Conservation (phyloP, 2,329 filamentous ascomycete genomes). For the Colletotrichum tanaceti region DNA sequence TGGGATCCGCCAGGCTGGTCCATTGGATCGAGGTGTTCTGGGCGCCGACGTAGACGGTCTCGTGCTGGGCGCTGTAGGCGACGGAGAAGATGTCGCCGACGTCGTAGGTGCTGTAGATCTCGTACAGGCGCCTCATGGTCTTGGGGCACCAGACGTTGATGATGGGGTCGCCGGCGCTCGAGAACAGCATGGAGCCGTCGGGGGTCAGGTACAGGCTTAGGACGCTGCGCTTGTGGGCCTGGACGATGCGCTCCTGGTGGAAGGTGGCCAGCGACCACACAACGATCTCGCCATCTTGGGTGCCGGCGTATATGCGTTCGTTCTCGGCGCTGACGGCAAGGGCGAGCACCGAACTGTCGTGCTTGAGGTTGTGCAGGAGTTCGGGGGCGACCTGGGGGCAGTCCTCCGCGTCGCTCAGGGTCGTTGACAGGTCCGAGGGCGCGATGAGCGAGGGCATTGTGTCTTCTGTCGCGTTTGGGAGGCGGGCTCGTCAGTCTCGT, state of each 20-base stretch:
- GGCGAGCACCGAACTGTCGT: constrained; percentile 83
- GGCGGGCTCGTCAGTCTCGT: constrained; percentile 17
- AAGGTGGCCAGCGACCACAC: constrained; percentile 93
- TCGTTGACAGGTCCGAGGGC: constrained; percentile 40
- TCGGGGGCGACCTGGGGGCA: constrained; percentile 61
- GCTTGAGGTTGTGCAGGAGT: constrained; percentile 78
- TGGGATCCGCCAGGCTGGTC: constrained; percentile 78
- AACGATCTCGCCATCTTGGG: constrained; percentile 92
- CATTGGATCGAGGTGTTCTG: constrained; percentile 97
- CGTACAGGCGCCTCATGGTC: constrained; percentile 81
- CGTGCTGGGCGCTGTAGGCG: constrained; percentile 82
- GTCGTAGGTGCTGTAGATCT: constrained; percentile 93
- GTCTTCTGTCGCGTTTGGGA: constrained; percentile 30
- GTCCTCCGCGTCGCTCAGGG: constrained; percentile 42
- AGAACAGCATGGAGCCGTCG: constrained; percentile 83
- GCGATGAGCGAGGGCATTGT: constrained; percentile 39
- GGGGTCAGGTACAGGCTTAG: constrained; percentile 84
- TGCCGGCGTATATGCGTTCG: constrained; percentile 88
- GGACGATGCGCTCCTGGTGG: constrained; percentile 80
- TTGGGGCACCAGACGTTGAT: constrained; percentile 92
- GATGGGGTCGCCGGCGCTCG: constrained; percentile 91
- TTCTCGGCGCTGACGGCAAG: constrained; percentile 83
- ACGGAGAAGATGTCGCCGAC: constrained; percentile 96
- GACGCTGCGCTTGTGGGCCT: constrained; percentile 92
- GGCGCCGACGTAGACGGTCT: constrained; percentile 89